Percentiles rank a stretch among this genome's conserved stretches.
Evolutionary conservation across 768 basidiomycete genomes (phyloP).

Genomic region (Termitomyces sp.): DNA sequence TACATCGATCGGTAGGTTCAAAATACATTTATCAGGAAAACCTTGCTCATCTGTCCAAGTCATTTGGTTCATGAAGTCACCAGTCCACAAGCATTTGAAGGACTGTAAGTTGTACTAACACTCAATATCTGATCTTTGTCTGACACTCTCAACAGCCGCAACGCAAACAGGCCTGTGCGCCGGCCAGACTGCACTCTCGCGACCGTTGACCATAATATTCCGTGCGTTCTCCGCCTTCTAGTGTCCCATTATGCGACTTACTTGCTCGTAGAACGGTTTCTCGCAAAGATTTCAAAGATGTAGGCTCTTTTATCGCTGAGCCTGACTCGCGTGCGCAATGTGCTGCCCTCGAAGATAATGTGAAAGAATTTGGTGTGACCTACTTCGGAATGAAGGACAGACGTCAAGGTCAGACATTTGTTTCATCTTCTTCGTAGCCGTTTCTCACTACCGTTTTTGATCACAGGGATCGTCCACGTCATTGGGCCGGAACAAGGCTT

Average conservation of each 20-base stretch:
- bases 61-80: conserved; percentile 87
- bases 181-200: conserved; percentile 87
- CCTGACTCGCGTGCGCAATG: conserved; percentile 85
- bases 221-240: conserved; percentile 43
- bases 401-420: conserved; percentile 63
- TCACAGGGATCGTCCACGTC: conserved; percentile 74
- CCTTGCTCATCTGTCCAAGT: conserved; percentile 20
- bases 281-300: conserved; percentile 68
- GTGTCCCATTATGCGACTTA: neutral
- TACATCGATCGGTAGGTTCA: conserved; percentile 73
- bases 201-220: conserved; percentile 85
- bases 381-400: conserved; percentile 91
- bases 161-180: conserved; percentile 71
- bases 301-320: conserved; percentile 73
- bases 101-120: conserved; percentile 47
- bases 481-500: conserved; percentile 95
- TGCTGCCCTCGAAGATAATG: conserved; percentile 80
- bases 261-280: conserved; percentile 52
- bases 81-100: conserved; percentile 91
- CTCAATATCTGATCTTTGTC: conserved; percentile 3
- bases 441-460: conserved; percentile 2
- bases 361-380: conserved; percentile 86
- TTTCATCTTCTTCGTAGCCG: neutral
- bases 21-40: neutral
- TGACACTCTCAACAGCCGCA: conserved; percentile 40